Conservation (phyloP, 169 alveolate species). For the Theileria orientalis region DNA sequence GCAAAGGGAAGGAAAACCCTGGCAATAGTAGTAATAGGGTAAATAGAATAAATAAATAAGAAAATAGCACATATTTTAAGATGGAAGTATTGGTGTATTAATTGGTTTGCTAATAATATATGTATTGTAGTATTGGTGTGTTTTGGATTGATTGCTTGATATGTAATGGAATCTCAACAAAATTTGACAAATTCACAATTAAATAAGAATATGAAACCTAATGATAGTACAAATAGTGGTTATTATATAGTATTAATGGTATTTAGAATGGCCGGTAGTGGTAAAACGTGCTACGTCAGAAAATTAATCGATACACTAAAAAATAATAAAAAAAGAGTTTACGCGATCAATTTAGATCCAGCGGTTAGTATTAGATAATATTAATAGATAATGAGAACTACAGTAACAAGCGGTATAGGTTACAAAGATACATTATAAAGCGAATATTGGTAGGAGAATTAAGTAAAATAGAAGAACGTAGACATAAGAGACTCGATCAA, state of each 20-base stretch:
- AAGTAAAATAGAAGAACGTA: background rate
- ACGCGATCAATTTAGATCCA: slow-evolving; percentile 96
- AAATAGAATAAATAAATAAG: background rate
- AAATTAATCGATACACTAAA: slow-evolving; percentile 74
- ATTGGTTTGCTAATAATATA: no score
- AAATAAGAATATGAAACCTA: no score
- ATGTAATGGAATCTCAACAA: no score
- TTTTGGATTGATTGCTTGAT: no score
- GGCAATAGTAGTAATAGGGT: slow-evolving; percentile 69
- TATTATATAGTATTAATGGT: no score
- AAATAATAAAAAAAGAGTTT: slow-evolving; percentile 83
- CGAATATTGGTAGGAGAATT: slow-evolving; percentile 59
- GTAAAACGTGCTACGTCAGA: slow-evolving; percentile 92
- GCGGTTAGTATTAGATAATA: slow-evolving; percentile 86
- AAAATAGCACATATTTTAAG: no score
- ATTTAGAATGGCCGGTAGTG: slow-evolving; percentile 93
- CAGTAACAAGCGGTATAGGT: slow-evolving; percentile 51
- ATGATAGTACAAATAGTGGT: no score
- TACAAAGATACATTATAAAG: slow-evolving; percentile 44
- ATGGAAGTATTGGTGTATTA: no score
- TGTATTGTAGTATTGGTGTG: no score
- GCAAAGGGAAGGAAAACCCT: slow-evolving; percentile 65
- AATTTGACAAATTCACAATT: no score
- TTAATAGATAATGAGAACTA: slow-evolving; percentile 39
- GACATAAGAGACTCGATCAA: slow-evolving; percentile 96